These are phyloP conservation scores for Agaricus blazei DNA, from an alignment of 768 basidiomycete species.

Conservation along the genomic window DNA sequence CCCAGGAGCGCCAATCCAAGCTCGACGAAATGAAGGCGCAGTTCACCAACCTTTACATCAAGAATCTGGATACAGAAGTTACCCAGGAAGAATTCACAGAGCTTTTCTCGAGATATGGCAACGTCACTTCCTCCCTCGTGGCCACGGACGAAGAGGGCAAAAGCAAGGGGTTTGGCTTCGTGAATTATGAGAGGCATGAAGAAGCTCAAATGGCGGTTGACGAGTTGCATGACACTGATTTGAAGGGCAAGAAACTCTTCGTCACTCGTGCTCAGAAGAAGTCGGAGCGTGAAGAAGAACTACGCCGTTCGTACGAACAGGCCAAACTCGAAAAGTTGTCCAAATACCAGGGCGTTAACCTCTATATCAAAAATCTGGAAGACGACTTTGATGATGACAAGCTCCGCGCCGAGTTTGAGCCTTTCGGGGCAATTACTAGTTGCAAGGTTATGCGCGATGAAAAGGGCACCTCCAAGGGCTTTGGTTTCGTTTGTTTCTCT, in stretches of 20 bases:
- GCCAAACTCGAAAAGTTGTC: slow-evolving; percentile 95
- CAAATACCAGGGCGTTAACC: slow-evolving; percentile 98
- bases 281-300: slow-evolving; percentile 94
- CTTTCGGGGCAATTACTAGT: slow-evolving; percentile 95
- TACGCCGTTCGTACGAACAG: slow-evolving; percentile 89
- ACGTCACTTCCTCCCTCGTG: slow-evolving; percentile 85
- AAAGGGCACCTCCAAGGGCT: slow-evolving; percentile 88
- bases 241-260: slow-evolving; percentile 85
- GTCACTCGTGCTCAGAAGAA: slow-evolving; percentile 98
- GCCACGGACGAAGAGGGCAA: slow-evolving; percentile 83
- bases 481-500: slow-evolving; percentile 99
- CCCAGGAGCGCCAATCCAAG: slow-evolving; percentile 93
- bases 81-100: slow-evolving; percentile 82
- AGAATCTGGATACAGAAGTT: slow-evolving; percentile 87
- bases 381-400: slow-evolving; percentile 98
- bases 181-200: slow-evolving; percentile 93
- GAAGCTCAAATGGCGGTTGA: slow-evolving; percentile 91
- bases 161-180: slow-evolving; percentile 97
- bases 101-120: slow-evolving; percentile 74
- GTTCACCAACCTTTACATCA: slow-evolving; percentile 98
- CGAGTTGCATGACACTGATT: slow-evolving; percentile 77
- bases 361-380: slow-evolving; percentile 99
- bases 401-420: slow-evolving; percentile 93
- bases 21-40: slow-evolving; percentile 96
- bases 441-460: slow-evolving; percentile 99